These are phyloP conservation scores for Aspergillus persii DNA, from an alignment of 2,329 filamentous ascomycete genomes.

Conservation along the genomic window DNA sequence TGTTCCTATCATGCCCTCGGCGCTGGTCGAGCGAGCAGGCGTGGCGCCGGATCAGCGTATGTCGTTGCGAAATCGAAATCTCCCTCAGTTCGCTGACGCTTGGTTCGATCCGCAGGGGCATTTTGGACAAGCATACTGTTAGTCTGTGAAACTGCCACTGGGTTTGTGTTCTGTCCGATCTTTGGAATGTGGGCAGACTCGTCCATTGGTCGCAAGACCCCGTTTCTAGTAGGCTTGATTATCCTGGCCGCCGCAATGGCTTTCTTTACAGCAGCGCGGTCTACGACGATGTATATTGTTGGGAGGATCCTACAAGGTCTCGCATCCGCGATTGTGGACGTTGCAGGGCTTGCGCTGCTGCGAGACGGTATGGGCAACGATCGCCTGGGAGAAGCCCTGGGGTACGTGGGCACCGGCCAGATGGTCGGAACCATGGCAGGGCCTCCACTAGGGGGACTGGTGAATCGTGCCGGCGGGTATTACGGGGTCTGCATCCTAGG, in stretches of 20 bases:
- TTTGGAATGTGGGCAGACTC: constrained; percentile 18
- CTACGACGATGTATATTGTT: constrained; percentile 47
- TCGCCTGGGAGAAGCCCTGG: constrained; percentile 60
- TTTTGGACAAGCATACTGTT: constrained; percentile 21
- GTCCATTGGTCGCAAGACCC: constrained; percentile 46
- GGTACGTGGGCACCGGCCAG: constrained; percentile 55
- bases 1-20: constrained; percentile 8
- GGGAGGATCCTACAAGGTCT: constrained; percentile 57
- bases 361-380: constrained; percentile 57
- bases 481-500: constrained; percentile 57
- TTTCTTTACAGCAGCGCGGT: constrained; percentile 52
- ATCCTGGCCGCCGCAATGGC: constrained; percentile 53
- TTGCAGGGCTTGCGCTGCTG: constrained; percentile 56
- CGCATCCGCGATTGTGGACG: constrained; percentile 60
- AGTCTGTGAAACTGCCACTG: constrained; percentile 13
- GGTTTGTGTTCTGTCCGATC: constrained; percentile 16
- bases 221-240: constrained; percentile 56
- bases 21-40: constrained; percentile 2
- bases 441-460: constrained; percentile 57
- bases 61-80: background rate
- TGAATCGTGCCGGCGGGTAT: constrained; percentile 59
- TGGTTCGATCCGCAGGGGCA: background rate
- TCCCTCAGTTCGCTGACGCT: background rate
- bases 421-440: constrained; percentile 55
- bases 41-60: constrained; percentile 1